A percentile compares a stretch with the other conserved stretches of the same genome.
Conservation (phyloP, 2,329 filamentous ascomycete species). For the Dactylellina drechsleri region DNA sequence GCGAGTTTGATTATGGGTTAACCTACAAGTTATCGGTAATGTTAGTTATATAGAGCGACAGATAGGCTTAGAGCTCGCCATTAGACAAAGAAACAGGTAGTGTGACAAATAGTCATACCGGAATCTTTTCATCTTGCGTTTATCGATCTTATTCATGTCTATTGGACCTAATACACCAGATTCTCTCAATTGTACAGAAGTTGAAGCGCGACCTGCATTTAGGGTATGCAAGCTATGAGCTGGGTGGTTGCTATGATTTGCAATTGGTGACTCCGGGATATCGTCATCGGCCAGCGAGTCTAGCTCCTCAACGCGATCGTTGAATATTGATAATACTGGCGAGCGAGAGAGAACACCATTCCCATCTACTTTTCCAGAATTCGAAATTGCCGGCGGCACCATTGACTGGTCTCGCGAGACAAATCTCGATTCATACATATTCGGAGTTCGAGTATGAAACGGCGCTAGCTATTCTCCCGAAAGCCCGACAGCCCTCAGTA, state of each 20-base stretch:
- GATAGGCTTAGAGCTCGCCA: background rate
- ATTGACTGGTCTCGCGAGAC: conserved; percentile 21
- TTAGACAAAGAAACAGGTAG: background rate
- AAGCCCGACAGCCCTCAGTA: too few relatives aligned
- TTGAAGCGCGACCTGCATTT: conserved; percentile 67
- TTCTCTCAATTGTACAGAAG: conserved; percentile 65
- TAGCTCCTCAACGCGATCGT: conserved; percentile 61
- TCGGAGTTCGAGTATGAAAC: background rate
- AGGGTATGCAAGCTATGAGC: conserved; percentile 69
- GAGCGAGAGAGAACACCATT: conserved; percentile 32
- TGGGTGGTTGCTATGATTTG: conserved; percentile 54
- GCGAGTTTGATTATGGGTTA: conserved; percentile 96
- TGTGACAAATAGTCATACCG: conserved; percentile 66
- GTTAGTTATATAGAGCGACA: conserved; percentile 1
- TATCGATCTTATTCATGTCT: conserved; percentile 56
- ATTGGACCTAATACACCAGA: conserved; percentile 40
- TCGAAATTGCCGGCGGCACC: background rate
- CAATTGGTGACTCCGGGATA: conserved; percentile 15
- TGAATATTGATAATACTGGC: conserved; percentile 50
- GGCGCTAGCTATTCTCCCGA: too few relatives aligned
- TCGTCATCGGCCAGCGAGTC: conserved; percentile 52
- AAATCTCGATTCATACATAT: conserved; percentile 48
- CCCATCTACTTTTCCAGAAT: conserved; percentile 2
- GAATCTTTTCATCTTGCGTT: conserved; percentile 75
- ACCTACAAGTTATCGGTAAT: conserved; percentile 65